A percentile compares a stretch with the other conserved stretches of the same genome.
Evolutionary conservation across 164 flowering plant species (phyloP).

Genomic region (Stephania yunnanensis): DNA sequence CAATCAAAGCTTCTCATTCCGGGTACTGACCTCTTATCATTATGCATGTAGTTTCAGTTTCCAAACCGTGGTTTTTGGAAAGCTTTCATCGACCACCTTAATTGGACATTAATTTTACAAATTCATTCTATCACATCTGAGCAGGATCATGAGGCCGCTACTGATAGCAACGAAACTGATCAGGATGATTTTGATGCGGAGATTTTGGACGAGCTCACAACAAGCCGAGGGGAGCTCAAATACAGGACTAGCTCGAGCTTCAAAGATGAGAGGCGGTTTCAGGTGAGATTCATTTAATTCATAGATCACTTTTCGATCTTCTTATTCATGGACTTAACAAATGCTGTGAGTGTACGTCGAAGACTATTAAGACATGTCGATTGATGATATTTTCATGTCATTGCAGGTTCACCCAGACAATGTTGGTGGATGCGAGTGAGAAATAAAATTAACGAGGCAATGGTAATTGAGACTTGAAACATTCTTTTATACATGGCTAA

Average conservation of each 20-base stretch:
- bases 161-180: conserved; percentile 17
- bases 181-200: conserved; percentile 51
- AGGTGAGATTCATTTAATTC: conserved; percentile 14
- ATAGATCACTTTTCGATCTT: not conserved
- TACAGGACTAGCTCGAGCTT: conserved; percentile 40
- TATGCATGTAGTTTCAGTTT: not conserved
- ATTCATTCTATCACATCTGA: conserved; percentile 5
- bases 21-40: conserved; percentile 22
- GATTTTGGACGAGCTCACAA: conserved; percentile 72
- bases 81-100: not conserved
- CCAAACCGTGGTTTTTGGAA: not conserved
- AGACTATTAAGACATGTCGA: not conserved
- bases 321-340: not conserved
- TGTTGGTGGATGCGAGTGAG: not conserved
- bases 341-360: not conserved
- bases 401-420: conserved; percentile 2
- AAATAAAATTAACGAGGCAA: not conserved
- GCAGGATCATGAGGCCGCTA: conserved; percentile 31
- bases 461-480: not conserved
- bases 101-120: not conserved
- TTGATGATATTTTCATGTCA: not conserved
- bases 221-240: conserved; percentile 68
- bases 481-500: not conserved
- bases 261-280: conserved; percentile 29
- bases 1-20: conserved; percentile 26